Evolutionary conservation across 2,329 filamentous ascomycete species (phyloP), one percentile per base, ranked within the genome.

Genomic region (Paradendryphiella salina): DNA sequence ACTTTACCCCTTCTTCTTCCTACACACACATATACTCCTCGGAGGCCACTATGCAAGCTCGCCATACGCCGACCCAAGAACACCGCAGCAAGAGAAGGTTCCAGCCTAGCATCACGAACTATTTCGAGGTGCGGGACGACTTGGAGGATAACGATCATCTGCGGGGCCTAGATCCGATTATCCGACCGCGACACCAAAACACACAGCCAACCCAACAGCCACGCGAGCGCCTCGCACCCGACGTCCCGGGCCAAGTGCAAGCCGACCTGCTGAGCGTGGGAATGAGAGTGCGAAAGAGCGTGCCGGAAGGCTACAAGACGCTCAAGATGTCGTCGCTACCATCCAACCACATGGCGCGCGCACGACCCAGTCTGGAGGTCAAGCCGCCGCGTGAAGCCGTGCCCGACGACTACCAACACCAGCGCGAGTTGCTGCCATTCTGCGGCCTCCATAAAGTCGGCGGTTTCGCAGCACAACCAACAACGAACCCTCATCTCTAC

Each of bases 281-380:
- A 65, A 96, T 96, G 91, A 87, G 93, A 18, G 82, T 97, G 42
- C 88, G 93, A 69, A 97, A 97, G 77, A 89, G 89, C 9, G 88
- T 97, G 6, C 88, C 90, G 0, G 92, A 96, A 71, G 93, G 93
- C 52, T 96, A 96, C 81, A 95, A 96, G 77, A 96, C 89, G 1
- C 82, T 82, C 72, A 77, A 65, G 57, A 73, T 61, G 33, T 43
- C 51, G 11, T 40, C 53, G 15, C 41, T 70, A 7, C 60, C 66
- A 1, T 59, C 67, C 5, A 63, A 67, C 34, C 64, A 63, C 32
- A 64, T 65, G 42, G 62, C 65, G 28, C 63, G 64, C 57, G 40
- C 52, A 50, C 49, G 58, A 46, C 38, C 62, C 31, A 40, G 52
- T 17, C 50, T 58, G 33, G 66, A 59, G 34, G 58, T 66, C 46